phyloP scores from a whole-genome alignment of 2,329 filamentous ascomycete genomes.

The Arthrobotrys musiformis region DNA sequence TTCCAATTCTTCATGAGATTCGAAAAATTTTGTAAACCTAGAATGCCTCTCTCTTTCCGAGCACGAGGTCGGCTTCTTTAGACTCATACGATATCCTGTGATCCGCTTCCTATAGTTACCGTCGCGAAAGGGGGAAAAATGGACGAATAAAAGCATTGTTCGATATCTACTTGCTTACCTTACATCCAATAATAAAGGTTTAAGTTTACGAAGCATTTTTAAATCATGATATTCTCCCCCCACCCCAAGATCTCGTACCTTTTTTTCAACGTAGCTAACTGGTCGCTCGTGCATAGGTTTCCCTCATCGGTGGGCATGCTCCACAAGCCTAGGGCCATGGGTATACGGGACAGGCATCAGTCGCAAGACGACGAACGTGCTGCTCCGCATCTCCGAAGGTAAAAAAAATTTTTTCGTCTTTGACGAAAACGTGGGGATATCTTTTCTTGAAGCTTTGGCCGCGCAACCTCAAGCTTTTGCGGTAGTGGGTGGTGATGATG shows the following conservation, averaged over 20 bases:
- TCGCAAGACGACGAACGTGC: constrained; percentile 23
- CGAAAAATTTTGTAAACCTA: constrained; percentile 10
- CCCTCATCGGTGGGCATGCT: constrained; percentile 28
- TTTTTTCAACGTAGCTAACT: too few relatives aligned
- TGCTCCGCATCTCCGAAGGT: constrained; percentile 24
- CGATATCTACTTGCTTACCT: constrained; percentile 4
- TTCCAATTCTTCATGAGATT: background rate
- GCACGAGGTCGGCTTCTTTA: constrained; percentile 22
- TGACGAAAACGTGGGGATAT: constrained; percentile 20
- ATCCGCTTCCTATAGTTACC: background rate
- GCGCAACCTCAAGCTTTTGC: constrained; percentile 1
- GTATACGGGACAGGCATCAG: constrained; percentile 31
- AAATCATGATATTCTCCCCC: constrained; percentile 17
- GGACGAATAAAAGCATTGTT: constrained; percentile 24
- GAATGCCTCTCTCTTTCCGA: background rate
- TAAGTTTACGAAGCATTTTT: background rate
- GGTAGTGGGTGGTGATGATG: constrained; percentile 17
- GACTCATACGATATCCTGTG: constrained; percentile 10
- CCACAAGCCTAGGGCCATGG: constrained; percentile 31
- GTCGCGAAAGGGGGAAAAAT: background rate
- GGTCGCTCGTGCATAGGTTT: background rate
- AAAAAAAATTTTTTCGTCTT: constrained; percentile 17
- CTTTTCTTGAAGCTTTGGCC: constrained; percentile 2
- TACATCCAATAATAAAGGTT: constrained; percentile 34
- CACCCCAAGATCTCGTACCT: constrained; percentile 21